Evolutionary conservation across 768 basidiomycete species (phyloP).

Genomic region (Neoboletus subvelutipes): DNA sequence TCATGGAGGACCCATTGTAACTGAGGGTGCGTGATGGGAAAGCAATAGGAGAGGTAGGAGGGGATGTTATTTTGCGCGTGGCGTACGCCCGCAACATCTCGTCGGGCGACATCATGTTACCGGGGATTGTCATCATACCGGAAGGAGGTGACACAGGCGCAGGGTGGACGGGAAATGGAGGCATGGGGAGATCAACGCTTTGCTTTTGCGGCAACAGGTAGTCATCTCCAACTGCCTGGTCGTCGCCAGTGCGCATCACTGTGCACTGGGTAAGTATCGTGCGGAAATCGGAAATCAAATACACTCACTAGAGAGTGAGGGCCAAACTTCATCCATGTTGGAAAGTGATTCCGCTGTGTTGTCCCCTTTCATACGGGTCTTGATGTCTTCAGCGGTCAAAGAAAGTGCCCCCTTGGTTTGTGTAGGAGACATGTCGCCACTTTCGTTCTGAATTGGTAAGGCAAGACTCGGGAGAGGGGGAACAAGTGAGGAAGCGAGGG

Average conservation of each 20-base stretch:
- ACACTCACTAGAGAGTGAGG: slow-evolving; percentile 62
- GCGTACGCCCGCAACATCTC: slow-evolving; percentile 78
- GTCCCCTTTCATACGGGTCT: slow-evolving; percentile 45
- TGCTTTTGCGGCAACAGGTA: slow-evolving; percentile 43
- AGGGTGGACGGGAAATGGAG: slow-evolving; percentile 35
- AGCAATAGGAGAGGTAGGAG: slow-evolving; percentile 32
- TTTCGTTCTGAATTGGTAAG: slow-evolving; percentile 23
- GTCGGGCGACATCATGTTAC: slow-evolving; percentile 57
- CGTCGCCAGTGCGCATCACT: slow-evolving; percentile 74
- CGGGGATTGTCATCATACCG: slow-evolving; percentile 43
- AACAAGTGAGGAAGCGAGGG: slow-evolving; percentile 38
- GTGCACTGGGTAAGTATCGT: slow-evolving; percentile 8
- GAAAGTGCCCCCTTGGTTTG: slow-evolving; percentile 42
- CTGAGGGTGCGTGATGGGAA: slow-evolving; percentile 30
- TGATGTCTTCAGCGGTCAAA: slow-evolving; percentile 62
- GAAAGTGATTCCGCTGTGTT: slow-evolving; percentile 33
- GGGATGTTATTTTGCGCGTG: slow-evolving; percentile 39
- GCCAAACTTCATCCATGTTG: slow-evolving; percentile 59
- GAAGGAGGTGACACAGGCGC: slow-evolving; percentile 35
- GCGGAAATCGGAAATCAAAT: neutral
- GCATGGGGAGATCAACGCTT: slow-evolving; percentile 30
- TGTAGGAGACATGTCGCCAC: slow-evolving; percentile 41
- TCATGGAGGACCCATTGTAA: slow-evolving; percentile 27
- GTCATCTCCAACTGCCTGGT: slow-evolving; percentile 34
- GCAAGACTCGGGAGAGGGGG: slow-evolving; percentile 40